Evolutionary conservation across 805 yeast species (phyloP), one percentile per base, ranked within the genome.

Genomic region (Lachancea waltii): DNA sequence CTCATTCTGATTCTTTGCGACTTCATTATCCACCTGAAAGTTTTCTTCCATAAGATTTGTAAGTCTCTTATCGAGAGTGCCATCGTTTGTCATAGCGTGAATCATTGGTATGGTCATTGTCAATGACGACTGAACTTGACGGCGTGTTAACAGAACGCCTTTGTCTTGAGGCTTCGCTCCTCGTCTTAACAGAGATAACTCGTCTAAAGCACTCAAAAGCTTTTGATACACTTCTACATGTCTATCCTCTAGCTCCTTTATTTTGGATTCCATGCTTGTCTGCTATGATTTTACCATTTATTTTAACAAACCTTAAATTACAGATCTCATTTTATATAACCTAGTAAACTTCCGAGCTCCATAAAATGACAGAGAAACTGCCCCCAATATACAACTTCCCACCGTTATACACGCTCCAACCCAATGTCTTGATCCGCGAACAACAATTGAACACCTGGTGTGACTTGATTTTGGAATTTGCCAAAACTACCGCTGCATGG

Each of bases 331-430:
- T 27, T 15, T 14, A 27, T n/a, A 15, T n/a, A 5, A 15, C 16
- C 11, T 15, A 14, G 15, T 20, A 11, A 19, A 7, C 25, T 17
- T 18, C n/a, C 5, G n/a, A 16, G 5, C 7, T 16, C 36, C 3
- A 3, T 14, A 19, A 17, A 30, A 33, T 33, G 26, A 30, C 18
- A 57, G 55, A 40, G 40, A 48, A 36, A 22, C 31, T 38, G n/a
- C 42, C 85, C 4, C 57, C 70, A 3, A 77, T 80, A 14, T 77
- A 78, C 51, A 67, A 75, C 26, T 90, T 87, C 59, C 97, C 97
- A 5, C 98, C 98, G 0, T 76, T 90, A 48, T 90, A 78, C 64
- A 92, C 97, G 7, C 71, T 77, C 44, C 98, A 90, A 62, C 87
- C 92, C 16, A 89, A 90, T 50, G 72, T 78, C 25, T 76, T 83